Conservation (phyloP, 2,329 filamentous ascomycete genomes). For the Trichoderma cornu-damae region DNA sequence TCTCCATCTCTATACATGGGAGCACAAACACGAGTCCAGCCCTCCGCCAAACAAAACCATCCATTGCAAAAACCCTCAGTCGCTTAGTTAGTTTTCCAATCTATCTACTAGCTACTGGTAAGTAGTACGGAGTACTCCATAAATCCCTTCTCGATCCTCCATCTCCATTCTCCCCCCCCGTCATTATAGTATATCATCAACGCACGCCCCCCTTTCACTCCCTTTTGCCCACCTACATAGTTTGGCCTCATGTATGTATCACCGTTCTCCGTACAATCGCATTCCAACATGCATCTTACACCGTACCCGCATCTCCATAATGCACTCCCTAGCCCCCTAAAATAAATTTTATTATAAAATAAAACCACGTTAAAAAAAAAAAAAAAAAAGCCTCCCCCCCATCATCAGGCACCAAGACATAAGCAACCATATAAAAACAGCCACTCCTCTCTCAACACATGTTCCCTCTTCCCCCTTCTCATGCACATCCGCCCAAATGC, state of each 20-base stretch:
- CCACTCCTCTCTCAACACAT: constrained; percentile 17
- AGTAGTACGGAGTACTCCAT: background rate
- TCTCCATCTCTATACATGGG: constrained; percentile 5
- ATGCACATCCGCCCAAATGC: constrained; percentile 17
- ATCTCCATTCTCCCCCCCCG: background rate
- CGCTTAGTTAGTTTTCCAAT: background rate
- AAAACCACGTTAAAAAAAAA: background rate
- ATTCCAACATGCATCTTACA: background rate
- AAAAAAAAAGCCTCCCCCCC: background rate
- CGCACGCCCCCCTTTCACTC: constrained; percentile 1
- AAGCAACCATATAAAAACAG: constrained; percentile 16
- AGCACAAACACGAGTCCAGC: background rate
- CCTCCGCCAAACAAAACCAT: background rate
- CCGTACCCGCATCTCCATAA: background rate
- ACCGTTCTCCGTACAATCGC: constrained; percentile 1
- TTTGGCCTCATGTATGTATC: background rate
- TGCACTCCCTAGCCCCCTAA: background rate
- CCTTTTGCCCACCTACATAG: background rate
- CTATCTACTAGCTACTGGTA: no score
- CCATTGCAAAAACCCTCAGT: background rate
- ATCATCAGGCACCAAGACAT: constrained; percentile 16
- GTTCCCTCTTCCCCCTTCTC: constrained; percentile 15
- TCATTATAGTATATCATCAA: background rate
- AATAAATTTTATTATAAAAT: background rate
- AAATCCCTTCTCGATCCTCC: background rate